A percentile compares a stretch with the other conserved stretches of the same genome.
Evolutionary conservation across 768 basidiomycete species (phyloP).

Genomic region (Pleurotus eryngii): DNA sequence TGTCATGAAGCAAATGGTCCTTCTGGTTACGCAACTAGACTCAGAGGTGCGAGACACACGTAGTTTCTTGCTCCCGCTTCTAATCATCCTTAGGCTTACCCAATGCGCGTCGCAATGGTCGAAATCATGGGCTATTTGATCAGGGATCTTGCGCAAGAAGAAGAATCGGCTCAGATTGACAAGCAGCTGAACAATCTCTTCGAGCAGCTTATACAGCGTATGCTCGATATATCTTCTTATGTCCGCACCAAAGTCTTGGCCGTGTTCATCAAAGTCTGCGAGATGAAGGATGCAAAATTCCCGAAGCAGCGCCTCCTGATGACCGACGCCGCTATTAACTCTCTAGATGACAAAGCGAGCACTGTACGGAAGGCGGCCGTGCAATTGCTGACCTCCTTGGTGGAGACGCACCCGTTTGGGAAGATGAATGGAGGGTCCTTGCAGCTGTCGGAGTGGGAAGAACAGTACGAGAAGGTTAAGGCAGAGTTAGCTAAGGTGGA

Average conservation of each 20-base stretch:
- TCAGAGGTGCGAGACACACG: slow-evolving; percentile 62
- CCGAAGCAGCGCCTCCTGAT: slow-evolving; percentile 81
- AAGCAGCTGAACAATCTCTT: slow-evolving; percentile 82
- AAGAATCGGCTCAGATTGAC: slow-evolving; percentile 43
- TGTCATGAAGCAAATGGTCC: slow-evolving; percentile 85
- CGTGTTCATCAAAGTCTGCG: slow-evolving; percentile 71
- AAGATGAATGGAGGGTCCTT: slow-evolving; percentile 80
- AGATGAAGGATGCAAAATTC: slow-evolving; percentile 72
- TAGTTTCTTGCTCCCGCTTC: background rate
- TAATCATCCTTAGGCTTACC: slow-evolving; percentile 65
- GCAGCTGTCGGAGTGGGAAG: slow-evolving; percentile 68
- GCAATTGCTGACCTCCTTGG: slow-evolving; percentile 66
- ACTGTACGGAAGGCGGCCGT: slow-evolving; percentile 85
- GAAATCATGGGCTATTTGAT: slow-evolving; percentile 88
- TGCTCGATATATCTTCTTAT: slow-evolving; percentile 84
- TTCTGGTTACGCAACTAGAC: slow-evolving; percentile 83
- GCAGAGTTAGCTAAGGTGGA: slow-evolving; percentile 73
- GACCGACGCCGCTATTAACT: slow-evolving; percentile 70
- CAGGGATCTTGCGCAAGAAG: slow-evolving; percentile 66
- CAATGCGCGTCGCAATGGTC: slow-evolving; percentile 92
- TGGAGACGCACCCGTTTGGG: slow-evolving; percentile 88
- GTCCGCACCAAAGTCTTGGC: slow-evolving; percentile 86
- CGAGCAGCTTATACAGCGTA: slow-evolving; percentile 82
- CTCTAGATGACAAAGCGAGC: slow-evolving; percentile 87
- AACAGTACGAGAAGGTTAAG: slow-evolving; percentile 59